Percentiles rank a stretch among this genome's conserved stretches.
Evolutionary conservation across 169 alveolate species (phyloP).

Genomic region (Plasmodium billcollinsi): DNA sequence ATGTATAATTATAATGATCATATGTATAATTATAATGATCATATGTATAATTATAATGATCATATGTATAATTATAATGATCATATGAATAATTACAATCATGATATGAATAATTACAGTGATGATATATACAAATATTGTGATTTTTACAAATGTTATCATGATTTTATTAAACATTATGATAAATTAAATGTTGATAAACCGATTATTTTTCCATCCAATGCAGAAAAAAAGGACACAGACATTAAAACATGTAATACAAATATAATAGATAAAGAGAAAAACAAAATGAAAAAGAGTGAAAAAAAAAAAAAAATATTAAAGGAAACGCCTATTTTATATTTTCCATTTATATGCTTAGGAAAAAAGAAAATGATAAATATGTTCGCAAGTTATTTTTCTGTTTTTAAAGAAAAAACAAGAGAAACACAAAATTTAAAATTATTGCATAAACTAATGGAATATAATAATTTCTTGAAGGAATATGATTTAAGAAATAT

Average conservation of each 20-base stretch:
- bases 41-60: no score
- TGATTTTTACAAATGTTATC: no score
- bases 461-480: conserved; percentile 28
- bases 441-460: conserved; percentile 27
- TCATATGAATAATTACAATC: no score
- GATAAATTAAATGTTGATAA: conserved; percentile 6
- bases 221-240: not conserved
- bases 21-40: no score
- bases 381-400: conserved; percentile 59
- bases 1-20: no score
- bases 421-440: conserved; percentile 58
- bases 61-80: no score
- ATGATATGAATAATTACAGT: no score
- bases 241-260: not conserved
- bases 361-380: conserved; percentile 37
- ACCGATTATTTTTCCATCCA: not conserved
- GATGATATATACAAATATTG: no score
- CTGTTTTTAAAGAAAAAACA: conserved; percentile 69
- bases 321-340: not conserved
- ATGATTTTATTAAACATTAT: no score
- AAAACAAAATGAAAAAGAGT: not conserved
- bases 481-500: conserved; percentile 21
- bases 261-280: not conserved
- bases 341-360: conserved; percentile 39
- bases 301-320: not conserved